Conservation (phyloP, 2,329 filamentous ascomycete genomes). For the Amauroascus niger region DNA sequence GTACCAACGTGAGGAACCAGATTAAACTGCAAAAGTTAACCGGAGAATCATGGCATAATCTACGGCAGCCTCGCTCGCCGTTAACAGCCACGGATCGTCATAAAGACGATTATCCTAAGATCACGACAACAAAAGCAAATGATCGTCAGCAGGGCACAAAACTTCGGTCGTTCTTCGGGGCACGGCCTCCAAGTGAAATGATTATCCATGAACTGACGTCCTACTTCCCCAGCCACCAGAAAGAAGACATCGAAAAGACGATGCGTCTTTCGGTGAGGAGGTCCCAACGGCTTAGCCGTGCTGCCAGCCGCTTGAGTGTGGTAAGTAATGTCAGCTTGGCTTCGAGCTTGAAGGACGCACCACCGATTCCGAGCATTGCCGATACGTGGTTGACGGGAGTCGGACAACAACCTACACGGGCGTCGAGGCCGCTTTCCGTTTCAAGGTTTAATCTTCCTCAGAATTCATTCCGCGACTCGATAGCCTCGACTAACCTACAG, state of each 20-base stretch:
- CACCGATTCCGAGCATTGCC: conserved; percentile 88
- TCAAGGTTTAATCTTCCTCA: conserved; percentile 50
- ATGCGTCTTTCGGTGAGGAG: conserved; percentile 85
- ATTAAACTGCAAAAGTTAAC: conserved; percentile 81
- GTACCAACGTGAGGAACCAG: conserved; percentile 65
- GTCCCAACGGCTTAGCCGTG: conserved; percentile 81
- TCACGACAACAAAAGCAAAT: conserved; percentile 11
- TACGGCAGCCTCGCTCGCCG: conserved; percentile 80
- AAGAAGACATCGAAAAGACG: conserved; percentile 90
- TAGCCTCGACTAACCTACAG: conserved; percentile 79
- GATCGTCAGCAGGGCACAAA: conserved; percentile 33
- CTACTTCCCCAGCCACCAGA: conserved; percentile 92
- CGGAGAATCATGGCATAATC: conserved; percentile 75
- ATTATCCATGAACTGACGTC: conserved; percentile 93
- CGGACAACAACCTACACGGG: conserved; percentile 41
- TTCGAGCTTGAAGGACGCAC: conserved; percentile 84
- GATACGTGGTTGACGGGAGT: conserved; percentile 68
- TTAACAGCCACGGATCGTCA: conserved; percentile 37
- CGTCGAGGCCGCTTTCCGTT: conserved; percentile 51
- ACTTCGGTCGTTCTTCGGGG: conserved; percentile 65
- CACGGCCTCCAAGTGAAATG: conserved; percentile 88
- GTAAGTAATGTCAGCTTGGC: conserved; percentile 89
- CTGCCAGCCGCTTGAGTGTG: conserved; percentile 85
- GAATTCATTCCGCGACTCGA: conserved; percentile 68
- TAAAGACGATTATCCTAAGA: conserved; percentile 41